Evolutionary conservation across 2,329 filamentous ascomycete genomes (phyloP).

Genomic region (Fusarium mundagurra): DNA sequence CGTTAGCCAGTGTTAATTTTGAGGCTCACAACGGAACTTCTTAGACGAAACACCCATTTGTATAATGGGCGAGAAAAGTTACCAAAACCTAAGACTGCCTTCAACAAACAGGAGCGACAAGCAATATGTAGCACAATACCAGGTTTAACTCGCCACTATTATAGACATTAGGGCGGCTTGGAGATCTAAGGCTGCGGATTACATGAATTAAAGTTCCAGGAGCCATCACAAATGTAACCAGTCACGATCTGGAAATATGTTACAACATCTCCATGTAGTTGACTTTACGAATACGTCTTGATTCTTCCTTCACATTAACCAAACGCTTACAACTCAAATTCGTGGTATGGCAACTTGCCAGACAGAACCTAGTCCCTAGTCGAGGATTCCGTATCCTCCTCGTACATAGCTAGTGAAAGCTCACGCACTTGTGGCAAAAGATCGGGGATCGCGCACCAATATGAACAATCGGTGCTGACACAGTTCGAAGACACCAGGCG

Average conservation of each 20-base stretch:
- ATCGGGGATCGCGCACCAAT: not conserved
- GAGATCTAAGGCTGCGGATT: not conserved
- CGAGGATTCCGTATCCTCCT: not conserved
- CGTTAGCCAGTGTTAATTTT: not conserved
- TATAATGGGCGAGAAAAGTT: not conserved
- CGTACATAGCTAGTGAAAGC: not conserved
- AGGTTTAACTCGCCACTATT: not conserved
- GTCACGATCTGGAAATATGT: not conserved
- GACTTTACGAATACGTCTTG: not conserved
- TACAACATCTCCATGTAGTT: not conserved
- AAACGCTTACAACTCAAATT: not conserved
- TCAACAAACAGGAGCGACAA: not conserved
- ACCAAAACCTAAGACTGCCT: not conserved
- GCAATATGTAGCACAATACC: not conserved
- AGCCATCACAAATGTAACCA: not conserved
- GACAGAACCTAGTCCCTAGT: not conserved
- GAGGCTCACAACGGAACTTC: not conserved
- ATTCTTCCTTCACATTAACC: not conserved
- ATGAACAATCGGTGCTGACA: not conserved
- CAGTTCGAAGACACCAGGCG: not conserved
- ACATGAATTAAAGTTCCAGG: not conserved
- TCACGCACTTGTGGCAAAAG: not conserved
- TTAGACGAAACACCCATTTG: not conserved
- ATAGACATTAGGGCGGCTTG: not conserved
- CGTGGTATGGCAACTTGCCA: not conserved